These are phyloP conservation scores for Fonsecaea erecta DNA, from an alignment of 2,329 filamentous ascomycete species.

Conservation along the genomic window DNA sequence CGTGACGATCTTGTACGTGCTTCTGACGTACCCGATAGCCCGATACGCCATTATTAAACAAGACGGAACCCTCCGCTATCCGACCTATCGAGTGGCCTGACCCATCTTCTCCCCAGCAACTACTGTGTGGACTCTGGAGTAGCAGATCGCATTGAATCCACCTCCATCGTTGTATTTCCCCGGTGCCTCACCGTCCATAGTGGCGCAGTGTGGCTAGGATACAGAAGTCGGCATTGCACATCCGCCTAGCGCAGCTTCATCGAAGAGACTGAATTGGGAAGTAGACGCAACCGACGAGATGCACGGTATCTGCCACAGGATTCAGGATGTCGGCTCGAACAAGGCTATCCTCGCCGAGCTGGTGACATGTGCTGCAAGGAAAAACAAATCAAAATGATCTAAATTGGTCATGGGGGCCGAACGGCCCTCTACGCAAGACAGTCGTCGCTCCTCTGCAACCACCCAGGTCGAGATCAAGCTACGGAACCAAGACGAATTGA, in stretches of 20 bases:
- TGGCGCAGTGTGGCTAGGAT: not conserved
- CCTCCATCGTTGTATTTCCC: not conserved
- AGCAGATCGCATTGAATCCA: not conserved
- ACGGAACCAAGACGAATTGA: slow-evolving; percentile 13
- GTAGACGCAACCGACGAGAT: not conserved
- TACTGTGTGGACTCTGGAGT: not conserved
- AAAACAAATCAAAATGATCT: not conserved
- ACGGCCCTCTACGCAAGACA: not conserved
- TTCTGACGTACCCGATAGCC: not conserved
- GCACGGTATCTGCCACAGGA: not conserved
- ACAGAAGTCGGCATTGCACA: not conserved
- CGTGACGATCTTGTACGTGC: slow-evolving; percentile 3
- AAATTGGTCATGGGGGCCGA: not conserved
- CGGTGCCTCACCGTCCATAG: not conserved
- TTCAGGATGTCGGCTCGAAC: not conserved
- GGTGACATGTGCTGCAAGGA: slow-evolving; percentile 6
- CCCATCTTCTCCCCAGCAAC: not conserved
- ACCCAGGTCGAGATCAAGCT: slow-evolving; percentile 13
- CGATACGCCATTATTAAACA: slow-evolving; percentile 9
- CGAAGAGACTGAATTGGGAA: not conserved
- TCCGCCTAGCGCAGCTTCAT: not conserved
- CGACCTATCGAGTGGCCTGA: not conserved
- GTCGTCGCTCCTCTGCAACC: slow-evolving; percentile 3
- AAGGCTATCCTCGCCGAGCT: slow-evolving; percentile 1
- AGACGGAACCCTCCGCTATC: slow-evolving; percentile 7